Conservation (phyloP, 2,329 filamentous ascomycete species). For the Thermomyces lanuginosus region DNA sequence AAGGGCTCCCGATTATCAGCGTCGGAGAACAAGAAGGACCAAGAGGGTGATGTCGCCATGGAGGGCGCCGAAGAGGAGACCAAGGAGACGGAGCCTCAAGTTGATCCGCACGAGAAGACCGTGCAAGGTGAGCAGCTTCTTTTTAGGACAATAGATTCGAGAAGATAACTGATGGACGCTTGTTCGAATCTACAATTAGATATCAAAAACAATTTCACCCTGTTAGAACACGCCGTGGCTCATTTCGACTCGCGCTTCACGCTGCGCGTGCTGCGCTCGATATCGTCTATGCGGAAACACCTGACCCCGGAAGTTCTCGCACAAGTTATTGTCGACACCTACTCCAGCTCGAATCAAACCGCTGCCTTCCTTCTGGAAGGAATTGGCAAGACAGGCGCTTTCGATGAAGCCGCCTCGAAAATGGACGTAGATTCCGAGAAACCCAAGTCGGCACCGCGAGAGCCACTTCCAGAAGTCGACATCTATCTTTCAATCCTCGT, state of each 20-base stretch:
- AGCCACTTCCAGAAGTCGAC: conserved; percentile 71
- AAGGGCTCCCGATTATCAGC: conserved; percentile 46
- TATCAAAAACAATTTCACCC: conserved; percentile 82
- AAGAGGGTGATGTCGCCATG: conserved; percentile 57
- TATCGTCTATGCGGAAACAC: conserved; percentile 88
- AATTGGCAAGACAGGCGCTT: conserved; percentile 49
- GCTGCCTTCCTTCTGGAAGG: conserved; percentile 55
- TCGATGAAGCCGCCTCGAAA: conserved; percentile 45
- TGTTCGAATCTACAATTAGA: conserved; percentile 41
- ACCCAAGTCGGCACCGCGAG: conserved; percentile 49
- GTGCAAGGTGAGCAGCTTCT: conserved; percentile 28
- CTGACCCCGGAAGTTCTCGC: conserved; percentile 67
- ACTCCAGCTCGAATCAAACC: conserved; percentile 48
- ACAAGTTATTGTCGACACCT: conserved; percentile 67
- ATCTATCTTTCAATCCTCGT: conserved; percentile 73
- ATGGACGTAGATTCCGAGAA: conserved; percentile 63
- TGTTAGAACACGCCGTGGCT: conserved; percentile 79
- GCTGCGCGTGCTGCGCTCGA: conserved; percentile 80
- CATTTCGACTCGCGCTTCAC: conserved; percentile 93
- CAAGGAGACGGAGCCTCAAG: conserved; percentile 27
- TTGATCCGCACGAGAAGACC: conserved; percentile 35
- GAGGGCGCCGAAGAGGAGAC: conserved; percentile 36
- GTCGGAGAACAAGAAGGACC: conserved; percentile 49
- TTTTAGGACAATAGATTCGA: not conserved
- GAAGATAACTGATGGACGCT: not conserved